A percentile compares a stretch with the other conserved stretches of the same genome.
These are phyloP conservation scores for Daldinia eschscholtzii DNA, from an alignment of 2,329 filamentous ascomycete genomes.

Conservation along the genomic window DNA sequence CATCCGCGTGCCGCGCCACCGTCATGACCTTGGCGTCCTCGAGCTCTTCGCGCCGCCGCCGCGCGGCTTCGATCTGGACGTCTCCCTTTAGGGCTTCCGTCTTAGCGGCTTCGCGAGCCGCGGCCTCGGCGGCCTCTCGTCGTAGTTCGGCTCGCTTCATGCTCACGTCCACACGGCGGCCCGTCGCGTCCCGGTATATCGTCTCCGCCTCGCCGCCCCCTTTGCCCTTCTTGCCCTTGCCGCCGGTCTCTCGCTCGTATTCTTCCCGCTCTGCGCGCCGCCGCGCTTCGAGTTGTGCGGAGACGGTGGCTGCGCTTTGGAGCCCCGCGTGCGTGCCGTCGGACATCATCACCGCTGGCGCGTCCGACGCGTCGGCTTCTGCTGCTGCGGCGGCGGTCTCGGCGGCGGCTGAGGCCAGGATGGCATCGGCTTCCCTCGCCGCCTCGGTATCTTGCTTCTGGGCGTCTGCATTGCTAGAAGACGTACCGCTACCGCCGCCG, in stretches of 20 bases:
- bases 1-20: conserved; percentile 84
- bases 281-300: conserved; percentile 74
- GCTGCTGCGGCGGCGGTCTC: conserved; percentile 67
- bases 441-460: conserved; percentile 58
- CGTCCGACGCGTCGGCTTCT: conserved; percentile 61
- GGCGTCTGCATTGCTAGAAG: conserved; percentile 44
- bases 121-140: conserved; percentile 72
- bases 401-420: conserved; percentile 78
- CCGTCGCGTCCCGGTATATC: conserved; percentile 94
- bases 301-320: conserved; percentile 84
- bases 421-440: conserved; percentile 79
- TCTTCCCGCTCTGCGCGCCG: conserved; percentile 59
- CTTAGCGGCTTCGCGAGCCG: conserved; percentile 78
- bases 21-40: conserved; percentile 86
- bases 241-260: conserved; percentile 37
- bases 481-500: conserved; percentile 36
- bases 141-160: conserved; percentile 91
- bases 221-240: conserved; percentile 50
- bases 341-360: conserved; percentile 75
- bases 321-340: conserved; percentile 89
- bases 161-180: conserved; percentile 90
- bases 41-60: conserved; percentile 74
- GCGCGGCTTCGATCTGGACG: conserved; percentile 79
- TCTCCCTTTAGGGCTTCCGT: conserved; percentile 83
- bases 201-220: conserved; percentile 75